Evolutionary conservation across 768 basidiomycete genomes (phyloP), one percentile per base, ranked within the genome.

Genomic region (Bullera alba): DNA sequence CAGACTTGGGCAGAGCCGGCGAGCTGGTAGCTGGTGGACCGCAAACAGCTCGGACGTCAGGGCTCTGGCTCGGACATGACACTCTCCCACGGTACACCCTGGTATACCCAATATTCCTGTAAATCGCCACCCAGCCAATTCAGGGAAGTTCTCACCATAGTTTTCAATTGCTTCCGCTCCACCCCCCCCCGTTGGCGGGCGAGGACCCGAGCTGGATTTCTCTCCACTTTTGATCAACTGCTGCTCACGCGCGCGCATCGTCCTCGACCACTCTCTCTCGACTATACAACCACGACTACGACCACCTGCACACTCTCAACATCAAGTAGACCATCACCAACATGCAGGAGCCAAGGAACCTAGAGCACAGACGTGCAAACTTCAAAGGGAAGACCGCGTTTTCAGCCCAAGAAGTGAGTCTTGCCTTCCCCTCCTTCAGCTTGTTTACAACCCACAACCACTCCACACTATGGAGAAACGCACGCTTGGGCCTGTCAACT

Each of bases 371-470:
- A 55, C 42, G 63, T 23, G 64, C 63, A 26, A 72, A 72, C 57
- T 74, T 73, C 67, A 74, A 74, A 58, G 65, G 67, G 30, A 74
- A 74, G 56, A 63, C 69, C 25, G 63, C 71, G 50, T 74, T 71
- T 56, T 70, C 72, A 38, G 67, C 70, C 43, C 64, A 68, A 34
- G 71, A 74, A 57, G 70, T 72, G 38, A 48, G 65, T 64, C 3
- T 4, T n/a, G 17, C 14, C 23, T 29, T 46, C 42, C 43, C 36
- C 47, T 23, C 32, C 27, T 15, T 27, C 1, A 16, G 15, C 10
- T 32, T 38, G 48, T 14, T 35, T 29, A 25, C 19, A 8, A 16
- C 27, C 42, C 23, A 35, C 35, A 5, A 51, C 17, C 50, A 27
- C 23, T n/a, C n/a, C n/a, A n/a, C 38, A 15, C 26, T 12, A 22